Percentiles rank a stretch among this genome's conserved stretches.
phyloP scores from a whole-genome alignment of 441 rosid genomes.

The Gossypium aridum region DNA sequence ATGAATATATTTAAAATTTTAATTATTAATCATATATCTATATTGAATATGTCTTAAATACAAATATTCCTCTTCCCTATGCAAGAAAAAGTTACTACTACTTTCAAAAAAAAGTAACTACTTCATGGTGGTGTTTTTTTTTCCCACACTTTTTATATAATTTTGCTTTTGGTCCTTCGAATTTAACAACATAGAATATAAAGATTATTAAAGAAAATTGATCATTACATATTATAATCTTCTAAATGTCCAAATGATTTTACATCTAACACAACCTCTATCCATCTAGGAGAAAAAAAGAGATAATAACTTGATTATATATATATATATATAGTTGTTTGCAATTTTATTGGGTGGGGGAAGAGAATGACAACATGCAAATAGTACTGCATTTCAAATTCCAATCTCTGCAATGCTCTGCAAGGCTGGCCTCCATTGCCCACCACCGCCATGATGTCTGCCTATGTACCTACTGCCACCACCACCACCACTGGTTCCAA shows the following conservation, averaged over 20 bases:
- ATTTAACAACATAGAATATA: no score
- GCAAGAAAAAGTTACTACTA: no score
- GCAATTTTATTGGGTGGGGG: not conserved
- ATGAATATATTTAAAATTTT: no score
- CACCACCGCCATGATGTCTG: constrained; percentile 30
- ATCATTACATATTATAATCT: not conserved
- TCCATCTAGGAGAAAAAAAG: not conserved
- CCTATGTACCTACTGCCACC: constrained; percentile 21
- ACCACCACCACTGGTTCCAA: constrained; percentile 19
- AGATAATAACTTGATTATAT: not conserved
- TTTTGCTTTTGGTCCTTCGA: not conserved
- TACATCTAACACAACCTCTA: not conserved
- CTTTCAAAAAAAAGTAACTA: not conserved
- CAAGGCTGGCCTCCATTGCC: constrained; percentile 85
- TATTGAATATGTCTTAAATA: no score
- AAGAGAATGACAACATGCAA: not conserved
- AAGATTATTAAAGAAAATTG: not conserved
- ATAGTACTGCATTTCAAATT: constrained; percentile 21
- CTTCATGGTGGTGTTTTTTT: not conserved
- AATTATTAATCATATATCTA: no score
- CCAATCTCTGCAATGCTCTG: constrained; percentile 76
- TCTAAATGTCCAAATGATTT: constrained; percentile 1
- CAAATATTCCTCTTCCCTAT: no score
- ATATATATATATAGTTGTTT: not conserved
- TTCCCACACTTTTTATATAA: not conserved